Evolutionary conservation across 2,329 filamentous ascomycete species (phyloP), one percentile per base, ranked within the genome.

Genomic region (Fusarium anguioides): DNA sequence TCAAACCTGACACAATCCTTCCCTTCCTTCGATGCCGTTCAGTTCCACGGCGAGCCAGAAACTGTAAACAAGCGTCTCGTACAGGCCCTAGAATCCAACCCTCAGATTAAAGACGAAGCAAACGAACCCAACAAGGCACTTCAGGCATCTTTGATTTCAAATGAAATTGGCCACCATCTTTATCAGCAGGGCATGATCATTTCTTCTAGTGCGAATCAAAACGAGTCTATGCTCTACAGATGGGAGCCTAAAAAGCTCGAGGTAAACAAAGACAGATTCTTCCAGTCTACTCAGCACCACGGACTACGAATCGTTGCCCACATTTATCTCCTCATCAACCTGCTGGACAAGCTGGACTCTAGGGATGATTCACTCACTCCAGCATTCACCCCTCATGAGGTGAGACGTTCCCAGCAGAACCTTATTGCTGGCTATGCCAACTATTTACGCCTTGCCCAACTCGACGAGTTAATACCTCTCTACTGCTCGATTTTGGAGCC

Each of bases 351-450:
- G 44, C 80, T 91, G 17, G 83, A 71, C 27, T 58, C 60, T n/a
- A 59, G 48, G 6, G 64, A 72, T 14, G 64, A 61, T 18, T 68
- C 60, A 12, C 50, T 59, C 6, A 52, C 56, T 9, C 50, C 60
- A 18, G 24, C 50, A n/a, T 49, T 55, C 20, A 61, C 61, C 8
- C 61, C 64, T 18, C 47, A 65, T 10, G 71, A 72, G 20, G 71
- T 71, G 52, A 77, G 80, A 31, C 80, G 82, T 49, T 84, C 84
- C 17, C 86, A 89, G 67, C 91, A 97, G 73, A 93, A 92, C 72
- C 88, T 95, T 44, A 83, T 97, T 50, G 88, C 91, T 2, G 89
- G 88, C 6, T 98, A 98, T 75, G 91, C 96, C 54, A 91, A 91
- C 71, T 89, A 91, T 62, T 81, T 99, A 35, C 88, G 92, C 40